Conservation (phyloP, 805 yeast genomes). For the Myxozyma mucilagina region DNA sequence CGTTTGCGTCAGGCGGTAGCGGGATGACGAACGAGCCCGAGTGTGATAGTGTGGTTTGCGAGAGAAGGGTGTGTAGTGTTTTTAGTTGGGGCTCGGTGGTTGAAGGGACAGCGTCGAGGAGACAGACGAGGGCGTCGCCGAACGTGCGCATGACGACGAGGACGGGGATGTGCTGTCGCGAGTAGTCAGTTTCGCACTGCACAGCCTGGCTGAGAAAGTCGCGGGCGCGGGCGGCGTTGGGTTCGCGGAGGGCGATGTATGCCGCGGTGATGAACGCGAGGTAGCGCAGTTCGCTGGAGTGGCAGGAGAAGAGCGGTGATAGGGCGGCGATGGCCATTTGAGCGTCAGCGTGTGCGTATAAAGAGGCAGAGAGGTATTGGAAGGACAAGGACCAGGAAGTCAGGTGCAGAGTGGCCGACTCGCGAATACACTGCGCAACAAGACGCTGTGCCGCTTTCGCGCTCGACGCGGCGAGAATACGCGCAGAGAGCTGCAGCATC, state of each 20-base stretch:
- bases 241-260: conserved; percentile 12
- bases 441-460: conserved; percentile 23
- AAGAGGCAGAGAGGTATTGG: conserved; percentile 9
- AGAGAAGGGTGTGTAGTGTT: conserved; percentile 16
- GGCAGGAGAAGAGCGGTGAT: conserved; percentile 14
- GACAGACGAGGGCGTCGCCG: conserved; percentile 4
- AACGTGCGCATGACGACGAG: conserved; percentile 22
- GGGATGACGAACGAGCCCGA: conserved; percentile 23
- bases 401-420: conserved; percentile 6
- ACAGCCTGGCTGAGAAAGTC: conserved; percentile 14
- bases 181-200: conserved; percentile 26
- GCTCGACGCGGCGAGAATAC: conserved; percentile 17
- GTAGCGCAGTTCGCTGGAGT: conserved; percentile 24
- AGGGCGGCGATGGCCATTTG: background rate
- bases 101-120: background rate
- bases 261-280: conserved; percentile 13
- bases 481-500: conserved; percentile 24
- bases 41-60: conserved; percentile 3
- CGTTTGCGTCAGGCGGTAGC: conserved; percentile 11
- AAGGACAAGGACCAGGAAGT: conserved; percentile 23
- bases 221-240: conserved; percentile 4
- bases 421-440: conserved; percentile 16
- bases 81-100: conserved; percentile 5
- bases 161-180: conserved; percentile 25
- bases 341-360: conserved; percentile 6